Evolutionary conservation across 2,329 filamentous ascomycete species (phyloP).

Genomic region (Colletotrichum magnum): DNA sequence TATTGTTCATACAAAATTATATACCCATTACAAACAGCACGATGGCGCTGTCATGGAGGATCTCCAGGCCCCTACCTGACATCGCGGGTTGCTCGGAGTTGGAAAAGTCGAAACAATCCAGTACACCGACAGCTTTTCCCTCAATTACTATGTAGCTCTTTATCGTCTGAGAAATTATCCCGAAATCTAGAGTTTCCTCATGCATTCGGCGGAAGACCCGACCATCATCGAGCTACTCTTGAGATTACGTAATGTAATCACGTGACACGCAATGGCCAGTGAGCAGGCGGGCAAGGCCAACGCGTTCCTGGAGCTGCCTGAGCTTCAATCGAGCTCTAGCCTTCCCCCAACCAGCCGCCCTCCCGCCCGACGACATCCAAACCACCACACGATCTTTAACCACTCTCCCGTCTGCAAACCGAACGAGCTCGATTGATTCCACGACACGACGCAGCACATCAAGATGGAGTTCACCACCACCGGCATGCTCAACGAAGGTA

Average conservation of each 20-base stretch:
- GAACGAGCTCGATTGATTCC: slow-evolving; percentile 2
- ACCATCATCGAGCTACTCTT: too few relatives aligned
- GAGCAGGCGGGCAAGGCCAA: slow-evolving; percentile 42
- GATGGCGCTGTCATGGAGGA: too few relatives aligned
- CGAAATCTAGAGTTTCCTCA: too few relatives aligned
- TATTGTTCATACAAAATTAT: neutral
- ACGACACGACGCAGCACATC: slow-evolving; percentile 2
- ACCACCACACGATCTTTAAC: slow-evolving; percentile 9
- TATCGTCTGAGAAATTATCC: too few relatives aligned
- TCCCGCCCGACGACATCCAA: slow-evolving; percentile 44
- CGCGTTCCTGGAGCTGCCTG: slow-evolving; percentile 64
- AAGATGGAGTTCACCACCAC: slow-evolving; percentile 75
- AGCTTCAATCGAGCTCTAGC: slow-evolving; percentile 57
- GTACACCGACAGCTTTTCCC: too few relatives aligned
- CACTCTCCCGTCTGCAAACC: neutral
- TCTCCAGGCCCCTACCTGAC: too few relatives aligned
- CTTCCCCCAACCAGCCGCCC: slow-evolving; percentile 40
- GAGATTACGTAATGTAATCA: slow-evolving; percentile 35
- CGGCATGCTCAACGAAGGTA: slow-evolving; percentile 76
- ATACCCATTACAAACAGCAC: slow-evolving; percentile 5
- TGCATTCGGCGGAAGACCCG: too few relatives aligned
- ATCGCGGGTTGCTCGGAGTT: too few relatives aligned
- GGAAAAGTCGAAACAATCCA: too few relatives aligned
- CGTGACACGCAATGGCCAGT: slow-evolving; percentile 43
- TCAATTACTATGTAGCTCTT: too few relatives aligned